Evolutionary conservation across 495 filamentous ascomycete genomes (phyloP).

Genomic region (Chlorociboria aeruginascens): DNA sequence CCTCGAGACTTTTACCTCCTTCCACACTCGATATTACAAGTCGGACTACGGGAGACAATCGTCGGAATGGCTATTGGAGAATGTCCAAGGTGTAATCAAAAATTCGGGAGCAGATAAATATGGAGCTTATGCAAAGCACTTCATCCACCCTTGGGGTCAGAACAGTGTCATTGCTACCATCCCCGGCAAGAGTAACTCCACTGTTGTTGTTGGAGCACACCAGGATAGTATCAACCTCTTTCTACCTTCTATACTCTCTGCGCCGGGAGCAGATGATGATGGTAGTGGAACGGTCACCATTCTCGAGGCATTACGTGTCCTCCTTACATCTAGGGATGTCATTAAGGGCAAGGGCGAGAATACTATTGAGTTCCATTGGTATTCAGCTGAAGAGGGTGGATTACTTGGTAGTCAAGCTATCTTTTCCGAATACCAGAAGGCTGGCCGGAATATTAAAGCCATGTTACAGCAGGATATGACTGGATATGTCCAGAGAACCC

Average conservation of each 20-base stretch:
- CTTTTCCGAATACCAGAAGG: slow-evolving; percentile 71
- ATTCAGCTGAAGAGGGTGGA: slow-evolving; percentile 84
- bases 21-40: slow-evolving; percentile 85
- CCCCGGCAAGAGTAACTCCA: slow-evolving; percentile 75
- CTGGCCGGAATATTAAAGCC: slow-evolving; percentile 69
- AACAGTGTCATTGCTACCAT: slow-evolving; percentile 87
- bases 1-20: slow-evolving; percentile 65
- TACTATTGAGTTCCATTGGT: slow-evolving; percentile 95
- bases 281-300: slow-evolving; percentile 49
- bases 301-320: slow-evolving; percentile 46
- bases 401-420: slow-evolving; percentile 55
- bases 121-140: slow-evolving; percentile 58
- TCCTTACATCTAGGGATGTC: slow-evolving; percentile 34
- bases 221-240: slow-evolving; percentile 37
- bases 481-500: slow-evolving; percentile 71
- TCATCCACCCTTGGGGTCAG: slow-evolving; percentile 81
- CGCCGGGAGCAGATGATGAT: slow-evolving; percentile 50
- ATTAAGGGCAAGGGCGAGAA: slow-evolving; percentile 47
- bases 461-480: slow-evolving; percentile 99
- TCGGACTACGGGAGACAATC: slow-evolving; percentile 78
- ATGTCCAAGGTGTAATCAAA: slow-evolving; percentile 60
- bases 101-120: slow-evolving; percentile 55
- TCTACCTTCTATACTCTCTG: slow-evolving; percentile 67
- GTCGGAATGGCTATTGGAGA: slow-evolving; percentile 72
- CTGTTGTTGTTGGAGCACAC: slow-evolving; percentile 60